Conservation (phyloP, 139 green algal species). For the Chlorella vulgaris region DNA sequence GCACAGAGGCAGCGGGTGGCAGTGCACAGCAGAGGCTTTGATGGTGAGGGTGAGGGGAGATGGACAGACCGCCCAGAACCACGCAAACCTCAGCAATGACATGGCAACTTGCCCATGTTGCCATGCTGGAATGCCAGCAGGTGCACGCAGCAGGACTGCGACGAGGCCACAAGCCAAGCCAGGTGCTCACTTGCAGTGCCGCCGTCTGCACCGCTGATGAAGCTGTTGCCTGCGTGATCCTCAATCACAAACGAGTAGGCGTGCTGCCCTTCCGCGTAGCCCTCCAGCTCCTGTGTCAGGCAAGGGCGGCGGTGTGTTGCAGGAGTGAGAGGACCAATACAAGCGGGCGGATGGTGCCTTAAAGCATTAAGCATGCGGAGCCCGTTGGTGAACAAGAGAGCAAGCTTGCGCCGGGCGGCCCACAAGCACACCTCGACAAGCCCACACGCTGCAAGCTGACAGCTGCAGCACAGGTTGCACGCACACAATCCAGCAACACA, state of each 20-base stretch:
- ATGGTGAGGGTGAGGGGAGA: not conserved
- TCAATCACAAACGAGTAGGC: slow-evolving; percentile 68
- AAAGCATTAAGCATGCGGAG: not conserved
- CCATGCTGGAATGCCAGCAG: no score
- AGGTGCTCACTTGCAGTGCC: slow-evolving; percentile 4
- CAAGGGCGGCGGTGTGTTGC: not conserved
- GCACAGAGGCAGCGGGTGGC: slow-evolving; percentile 4
- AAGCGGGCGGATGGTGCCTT: no score
- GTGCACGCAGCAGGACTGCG: no score
- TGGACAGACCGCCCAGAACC: not conserved
- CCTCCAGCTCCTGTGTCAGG: slow-evolving; percentile 48
- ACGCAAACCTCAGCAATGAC: not conserved
- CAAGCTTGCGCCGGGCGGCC: not conserved
- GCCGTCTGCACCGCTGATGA: slow-evolving; percentile 6
- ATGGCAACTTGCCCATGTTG: no score
- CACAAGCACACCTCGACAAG: no score
- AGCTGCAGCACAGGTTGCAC: no score
- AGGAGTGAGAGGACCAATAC: no score
- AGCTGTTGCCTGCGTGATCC: slow-evolving; percentile 64
- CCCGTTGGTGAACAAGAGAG: not conserved
- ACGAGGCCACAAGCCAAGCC: not conserved
- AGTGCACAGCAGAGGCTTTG: no score
- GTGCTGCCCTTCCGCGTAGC: slow-evolving; percentile 39
- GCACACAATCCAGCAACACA: no score
- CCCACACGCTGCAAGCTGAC: no score